Conservation (phyloP, 805 yeast genomes). For the Pichia cephalocereana region DNA sequence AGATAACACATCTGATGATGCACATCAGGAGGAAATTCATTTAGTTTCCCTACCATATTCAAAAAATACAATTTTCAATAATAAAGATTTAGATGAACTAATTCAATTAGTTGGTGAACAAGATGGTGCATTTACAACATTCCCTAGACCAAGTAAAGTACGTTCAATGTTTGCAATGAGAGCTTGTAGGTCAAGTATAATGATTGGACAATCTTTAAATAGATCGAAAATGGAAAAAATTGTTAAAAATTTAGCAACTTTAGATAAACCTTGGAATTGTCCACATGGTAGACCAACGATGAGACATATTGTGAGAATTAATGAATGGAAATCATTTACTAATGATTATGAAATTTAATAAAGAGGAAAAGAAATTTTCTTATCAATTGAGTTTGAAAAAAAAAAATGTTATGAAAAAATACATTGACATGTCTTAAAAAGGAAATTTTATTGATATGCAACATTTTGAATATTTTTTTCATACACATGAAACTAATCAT, state of each 20-base stretch:
- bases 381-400: no score
- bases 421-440: constrained; percentile 22
- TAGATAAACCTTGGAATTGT: constrained; percentile 93
- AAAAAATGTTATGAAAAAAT: not conserved
- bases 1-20: constrained; percentile 25
- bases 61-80: constrained; percentile 57
- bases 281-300: constrained; percentile 98
- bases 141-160: constrained; percentile 63
- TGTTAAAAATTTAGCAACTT: constrained; percentile 53
- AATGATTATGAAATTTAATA: constrained; percentile 30
- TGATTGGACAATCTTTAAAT: constrained; percentile 77
- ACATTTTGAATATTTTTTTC: not conserved
- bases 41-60: constrained; percentile 65
- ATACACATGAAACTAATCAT: not conserved
- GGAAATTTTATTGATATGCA: constrained; percentile 18
- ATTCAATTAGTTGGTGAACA: constrained; percentile 55
- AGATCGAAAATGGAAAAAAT: constrained; percentile 54
- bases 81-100: constrained; percentile 67
- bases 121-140: constrained; percentile 30
- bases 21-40: constrained; percentile 29
- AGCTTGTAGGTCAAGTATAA: constrained; percentile 88
- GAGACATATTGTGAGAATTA: constrained; percentile 71
- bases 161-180: constrained; percentile 86
- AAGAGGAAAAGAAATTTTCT: not conserved
- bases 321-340: constrained; percentile 34